phyloP scores from a whole-genome alignment of 257 asterid species.

The Fraxinus anomala region DNA sequence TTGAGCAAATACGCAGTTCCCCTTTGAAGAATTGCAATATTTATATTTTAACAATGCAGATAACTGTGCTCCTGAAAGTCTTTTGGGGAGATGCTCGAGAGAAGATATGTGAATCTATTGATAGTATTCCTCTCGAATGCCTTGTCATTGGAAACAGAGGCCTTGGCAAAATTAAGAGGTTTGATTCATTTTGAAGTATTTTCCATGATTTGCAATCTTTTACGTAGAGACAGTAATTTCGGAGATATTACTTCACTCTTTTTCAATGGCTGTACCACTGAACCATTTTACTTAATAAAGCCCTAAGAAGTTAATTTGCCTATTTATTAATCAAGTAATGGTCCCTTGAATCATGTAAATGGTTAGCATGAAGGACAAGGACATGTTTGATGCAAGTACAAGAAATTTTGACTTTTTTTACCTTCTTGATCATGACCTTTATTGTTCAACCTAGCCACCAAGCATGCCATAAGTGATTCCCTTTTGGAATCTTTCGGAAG shows the following conservation, averaged over 20 bases:
- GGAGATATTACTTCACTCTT: neutral
- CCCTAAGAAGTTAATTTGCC: neutral
- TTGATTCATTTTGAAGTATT: neutral
- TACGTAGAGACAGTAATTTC: neutral
- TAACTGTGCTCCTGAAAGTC: conserved; percentile 64
- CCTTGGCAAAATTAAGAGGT: conserved; percentile 88
- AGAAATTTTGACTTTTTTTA: neutral
- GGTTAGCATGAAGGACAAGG: neutral
- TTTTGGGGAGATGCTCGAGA: conserved; percentile 95
- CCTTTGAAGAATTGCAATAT: neutral
- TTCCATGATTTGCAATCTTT: neutral
- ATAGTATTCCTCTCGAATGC: conserved; percentile 67
- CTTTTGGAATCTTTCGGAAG: neutral
- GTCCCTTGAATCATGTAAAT: neutral
- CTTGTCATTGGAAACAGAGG: conserved; percentile 86
- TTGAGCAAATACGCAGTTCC: neutral
- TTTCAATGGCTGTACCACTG: neutral
- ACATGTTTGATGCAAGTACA: neutral
- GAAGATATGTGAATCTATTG: conserved; percentile 70
- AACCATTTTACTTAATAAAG: neutral
- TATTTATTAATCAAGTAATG: neutral
- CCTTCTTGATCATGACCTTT: neutral
- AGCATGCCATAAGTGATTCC: too few species aligned
- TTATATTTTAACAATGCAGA: conserved; percentile 40
- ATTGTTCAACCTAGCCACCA: neutral